Conservation (phyloP, 2,329 filamentous ascomycete species). For the Aspergillus ustus region DNA sequence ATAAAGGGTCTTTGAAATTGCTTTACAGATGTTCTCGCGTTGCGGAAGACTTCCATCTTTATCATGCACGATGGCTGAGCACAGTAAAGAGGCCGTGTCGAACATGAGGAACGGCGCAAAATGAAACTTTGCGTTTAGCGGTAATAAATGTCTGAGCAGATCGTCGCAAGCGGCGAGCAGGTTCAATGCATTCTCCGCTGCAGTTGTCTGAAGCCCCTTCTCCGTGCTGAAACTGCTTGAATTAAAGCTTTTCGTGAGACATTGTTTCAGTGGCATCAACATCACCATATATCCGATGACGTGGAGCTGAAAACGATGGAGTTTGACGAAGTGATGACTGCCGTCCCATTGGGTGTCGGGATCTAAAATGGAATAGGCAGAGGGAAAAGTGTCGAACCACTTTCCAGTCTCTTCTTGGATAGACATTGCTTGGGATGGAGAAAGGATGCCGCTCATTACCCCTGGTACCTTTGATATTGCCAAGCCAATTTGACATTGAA, state of each 20-base stretch:
- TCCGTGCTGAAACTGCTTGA: constrained; percentile 38
- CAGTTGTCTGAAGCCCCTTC: constrained; percentile 45
- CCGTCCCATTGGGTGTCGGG: constrained; percentile 51
- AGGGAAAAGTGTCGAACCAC: constrained; percentile 52
- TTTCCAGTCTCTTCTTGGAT: constrained; percentile 41
- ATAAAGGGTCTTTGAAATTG: constrained; percentile 43
- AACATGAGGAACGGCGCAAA: constrained; percentile 57
- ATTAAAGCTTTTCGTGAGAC: constrained; percentile 44
- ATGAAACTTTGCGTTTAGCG: constrained; percentile 55
- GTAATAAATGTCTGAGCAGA: constrained; percentile 49
- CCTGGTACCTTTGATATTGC: constrained; percentile 31
- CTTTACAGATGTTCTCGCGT: constrained; percentile 47
- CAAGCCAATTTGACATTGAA: constrained; percentile 46
- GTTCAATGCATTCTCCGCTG: constrained; percentile 51
- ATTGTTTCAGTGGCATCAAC: constrained; percentile 53
- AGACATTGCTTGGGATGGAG: constrained; percentile 33
- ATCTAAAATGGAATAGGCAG: constrained; percentile 44
- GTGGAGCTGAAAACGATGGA: constrained; percentile 54
- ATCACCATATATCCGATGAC: constrained; percentile 52
- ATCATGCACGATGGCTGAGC: constrained; percentile 59
- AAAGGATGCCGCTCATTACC: constrained; percentile 18
- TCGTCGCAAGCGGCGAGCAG: constrained; percentile 47
- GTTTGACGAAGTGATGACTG: constrained; percentile 48
- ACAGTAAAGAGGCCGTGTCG: constrained; percentile 56
- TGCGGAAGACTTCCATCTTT: constrained; percentile 46